A percentile compares a stretch with the other conserved stretches of the same genome.
Evolutionary conservation across 1,284 basidiomycete species (phyloP).

Genomic region (Phylloporus sp.): DNA sequence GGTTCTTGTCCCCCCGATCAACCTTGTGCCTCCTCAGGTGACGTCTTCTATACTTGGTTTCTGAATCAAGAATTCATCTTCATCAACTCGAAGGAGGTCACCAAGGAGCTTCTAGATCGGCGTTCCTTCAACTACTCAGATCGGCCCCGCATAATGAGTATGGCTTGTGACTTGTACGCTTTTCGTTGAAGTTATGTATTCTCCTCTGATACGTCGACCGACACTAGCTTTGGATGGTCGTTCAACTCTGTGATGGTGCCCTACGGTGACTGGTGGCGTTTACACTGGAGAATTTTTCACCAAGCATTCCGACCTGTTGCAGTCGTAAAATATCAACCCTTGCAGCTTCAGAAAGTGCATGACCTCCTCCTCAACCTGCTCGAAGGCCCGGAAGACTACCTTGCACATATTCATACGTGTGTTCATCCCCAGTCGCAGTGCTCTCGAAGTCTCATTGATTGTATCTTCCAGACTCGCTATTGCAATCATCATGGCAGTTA

Average conservation of each 20-base stretch:
- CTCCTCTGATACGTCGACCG: neutral
- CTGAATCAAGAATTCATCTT: constrained; percentile 35
- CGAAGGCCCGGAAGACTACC: constrained; percentile 22
- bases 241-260: constrained; percentile 30
- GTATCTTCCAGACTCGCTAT: constrained; percentile 26
- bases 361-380: constrained; percentile 33
- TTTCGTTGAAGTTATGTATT: neutral
- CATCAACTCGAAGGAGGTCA: constrained; percentile 32
- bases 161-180: constrained; percentile 36
- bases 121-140: constrained; percentile 38
- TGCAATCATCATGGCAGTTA: constrained; percentile 34
- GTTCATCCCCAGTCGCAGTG: neutral
- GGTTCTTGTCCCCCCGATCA: too few species aligned
- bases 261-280: constrained; percentile 29
- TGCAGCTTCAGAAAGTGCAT: constrained; percentile 31
- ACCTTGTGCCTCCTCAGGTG: constrained; percentile 16
- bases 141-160: constrained; percentile 26
- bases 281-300: constrained; percentile 34
- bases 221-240: constrained; percentile 31
- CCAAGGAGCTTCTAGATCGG: constrained; percentile 33
- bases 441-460: neutral
- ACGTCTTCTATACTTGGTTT: constrained; percentile 32
- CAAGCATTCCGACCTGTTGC: constrained; percentile 33
- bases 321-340: constrained; percentile 20
- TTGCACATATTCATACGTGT: constrained; percentile 32